A percentile compares a stretch with the other conserved stretches of the same genome.
Evolutionary conservation across 768 basidiomycete genomes (phyloP).

Genomic region (Lactarius trivialis): DNA sequence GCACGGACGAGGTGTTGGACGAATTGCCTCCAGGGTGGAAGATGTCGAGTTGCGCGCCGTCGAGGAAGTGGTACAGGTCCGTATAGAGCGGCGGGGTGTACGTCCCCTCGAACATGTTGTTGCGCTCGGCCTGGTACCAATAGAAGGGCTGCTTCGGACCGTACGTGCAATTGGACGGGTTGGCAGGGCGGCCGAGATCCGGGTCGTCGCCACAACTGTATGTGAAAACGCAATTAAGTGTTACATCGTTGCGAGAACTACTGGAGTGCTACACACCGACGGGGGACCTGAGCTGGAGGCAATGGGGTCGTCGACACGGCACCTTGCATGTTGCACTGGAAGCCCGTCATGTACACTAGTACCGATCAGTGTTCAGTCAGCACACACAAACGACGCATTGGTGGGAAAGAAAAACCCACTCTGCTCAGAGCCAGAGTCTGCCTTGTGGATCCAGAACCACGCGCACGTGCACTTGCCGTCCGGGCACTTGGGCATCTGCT

Average conservation of each 20-base stretch:
- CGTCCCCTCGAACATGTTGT: slow-evolving; percentile 34
- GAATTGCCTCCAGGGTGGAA: slow-evolving; percentile 24
- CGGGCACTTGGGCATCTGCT: slow-evolving; percentile 39
- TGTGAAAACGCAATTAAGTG: not conserved
- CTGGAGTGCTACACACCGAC: slow-evolving; percentile 24
- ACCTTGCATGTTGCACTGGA: slow-evolving; percentile 36
- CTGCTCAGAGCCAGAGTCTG: slow-evolving; percentile 33
- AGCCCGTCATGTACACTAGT: slow-evolving; percentile 35
- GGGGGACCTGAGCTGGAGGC: slow-evolving; percentile 30
- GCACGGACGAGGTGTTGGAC: not conserved
- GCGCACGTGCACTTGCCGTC: slow-evolving; percentile 40
- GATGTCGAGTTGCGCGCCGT: slow-evolving; percentile 42
- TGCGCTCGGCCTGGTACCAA: slow-evolving; percentile 35
- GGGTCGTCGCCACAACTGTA: slow-evolving; percentile 33
- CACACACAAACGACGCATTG: no score
- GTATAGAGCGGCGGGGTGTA: slow-evolving; percentile 34
- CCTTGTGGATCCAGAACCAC: slow-evolving; percentile 37
- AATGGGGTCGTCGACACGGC: slow-evolving; percentile 29
- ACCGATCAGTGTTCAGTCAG: not conserved
- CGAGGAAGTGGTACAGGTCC: slow-evolving; percentile 34
- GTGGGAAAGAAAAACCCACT: slow-evolving; percentile 25
- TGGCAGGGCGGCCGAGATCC: slow-evolving; percentile 18
- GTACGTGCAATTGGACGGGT: slow-evolving; percentile 34
- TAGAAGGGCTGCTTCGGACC: slow-evolving; percentile 37
- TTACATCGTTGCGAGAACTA: not conserved